Base-by-base conservation (phyloP, 2,329 filamentous ascomycete species). In the Diplodia corticola region DNA sequence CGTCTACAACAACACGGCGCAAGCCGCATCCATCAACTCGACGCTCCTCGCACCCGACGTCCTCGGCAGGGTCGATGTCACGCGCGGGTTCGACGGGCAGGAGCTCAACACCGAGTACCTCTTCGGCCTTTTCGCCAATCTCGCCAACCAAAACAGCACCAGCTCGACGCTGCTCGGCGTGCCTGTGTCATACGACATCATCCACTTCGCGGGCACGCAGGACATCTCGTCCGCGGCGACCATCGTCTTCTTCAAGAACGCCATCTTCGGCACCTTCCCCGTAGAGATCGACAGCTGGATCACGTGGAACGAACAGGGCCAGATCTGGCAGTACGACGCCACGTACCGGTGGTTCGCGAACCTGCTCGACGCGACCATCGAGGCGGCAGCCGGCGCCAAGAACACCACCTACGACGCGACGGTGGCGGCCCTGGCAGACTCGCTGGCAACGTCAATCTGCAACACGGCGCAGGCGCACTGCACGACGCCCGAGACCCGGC, bases 61-160 rank as follows among this genome's bases (percentile, higher is more conserved):
- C 26, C 70, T 71, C 65, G 76, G 76, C 48, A 73, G 76, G 17
- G 74, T 78, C 17, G 76, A 77, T 60, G 70, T 73, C 28, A 77
- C 74, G 33, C 73, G 76, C 37, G 73, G 70, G 51, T 77, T 77
- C 67, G 54, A 67, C 22, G 76, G 76, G 20, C 70, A 70, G 40
- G 76, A 78, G 66, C 70, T 79, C 28, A 79, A 79, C 67, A 78
- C 76, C 7, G 76, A 78, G 60, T 79, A 78, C 68, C 71, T 78
- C 54, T 79, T 78, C 55, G 77, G 76, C 10, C 73, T 78, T 33
- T 79, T 79, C 69, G 71, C 70, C 51, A 71, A 71, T 10, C 68
- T 67, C 33, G 65, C 48, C 15, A 35, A 35, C 33, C 33, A 35
- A 10, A 55, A 26, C 48, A 67, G 61, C 33, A 59, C 69, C 48